Evolutionary conservation across 345 rosid species (phyloP), one percentile per base, ranked within the genome.

Genomic region (Turnera subulata): DNA sequence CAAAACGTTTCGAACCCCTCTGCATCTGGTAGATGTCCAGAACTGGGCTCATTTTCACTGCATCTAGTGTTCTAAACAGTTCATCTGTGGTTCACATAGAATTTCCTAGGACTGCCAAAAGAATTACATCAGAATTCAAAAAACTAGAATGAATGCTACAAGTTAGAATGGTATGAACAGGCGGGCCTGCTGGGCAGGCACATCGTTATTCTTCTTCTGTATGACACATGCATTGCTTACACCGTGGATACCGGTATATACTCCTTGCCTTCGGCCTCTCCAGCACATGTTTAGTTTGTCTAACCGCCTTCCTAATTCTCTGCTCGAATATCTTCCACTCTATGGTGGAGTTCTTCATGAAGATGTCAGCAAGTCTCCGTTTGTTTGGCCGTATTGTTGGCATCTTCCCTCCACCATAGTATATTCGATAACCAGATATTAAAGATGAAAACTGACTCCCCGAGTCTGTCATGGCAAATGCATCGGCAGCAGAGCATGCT

Each of bases 401-500:
- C 99, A 93, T 93, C 70, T 64, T 80, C 40, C 99, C 97, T 21
- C 89, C 94, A 5, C 99, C 97, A 35, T 78, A 82, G 58, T 87
- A 87, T 62, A 83, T 88, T 53, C 96, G 72, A 60, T 76, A 85
- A 53, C 97, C 97, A 14, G 99, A 86, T 5, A 94, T 91, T 65
- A 87, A 63, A 55, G 99, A 89, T 22, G 97, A 89, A 23, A 93
- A 65, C 55, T 78, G 99, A 67, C 99, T 93, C 42, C 99, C 97
- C 0, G 97, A 89, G 73, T 89, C 99, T 1, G 99, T 87, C 99
- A 93, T 89, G 20, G 97, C 92, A 73, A 93, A 93, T 56, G 94
- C 95, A 69, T 87, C 81, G 0, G 97, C 69, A 29, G 96, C 88
- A 1, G 88, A 74, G 72, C 99, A 89, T 6, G 70, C 89, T 43